phyloP scores from a whole-genome alignment of 2,329 filamentous ascomycete species.

The Metarhizium rileyi region DNA sequence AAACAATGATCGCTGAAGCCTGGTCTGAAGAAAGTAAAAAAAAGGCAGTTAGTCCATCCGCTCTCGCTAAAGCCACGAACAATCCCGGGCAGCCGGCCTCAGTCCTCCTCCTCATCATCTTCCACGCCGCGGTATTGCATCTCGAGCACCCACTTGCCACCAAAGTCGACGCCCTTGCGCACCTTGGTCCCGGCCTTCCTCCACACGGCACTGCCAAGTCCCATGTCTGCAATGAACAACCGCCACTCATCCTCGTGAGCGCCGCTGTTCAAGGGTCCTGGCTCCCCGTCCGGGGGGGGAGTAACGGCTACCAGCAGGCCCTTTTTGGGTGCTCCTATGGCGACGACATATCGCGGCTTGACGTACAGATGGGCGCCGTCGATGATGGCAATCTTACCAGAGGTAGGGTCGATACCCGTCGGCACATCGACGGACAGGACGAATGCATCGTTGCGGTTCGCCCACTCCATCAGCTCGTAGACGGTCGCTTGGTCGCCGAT shows the following conservation, averaged over 20 bases:
- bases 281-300: slow-evolving; percentile 32
- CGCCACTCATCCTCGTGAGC: slow-evolving; percentile 57
- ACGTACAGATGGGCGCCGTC: slow-evolving; percentile 76
- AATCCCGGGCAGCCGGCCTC: slow-evolving; percentile 86
- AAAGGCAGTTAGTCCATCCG: slow-evolving; percentile 35
- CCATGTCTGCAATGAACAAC: slow-evolving; percentile 78
- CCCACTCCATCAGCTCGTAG: slow-evolving; percentile 88
- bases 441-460: slow-evolving; percentile 75
- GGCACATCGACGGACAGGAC: slow-evolving; percentile 86
- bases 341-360: slow-evolving; percentile 71
- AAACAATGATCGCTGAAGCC: neutral
- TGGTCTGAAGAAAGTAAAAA: neutral
- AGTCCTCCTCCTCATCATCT: slow-evolving; percentile 15
- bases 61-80: slow-evolving; percentile 91
- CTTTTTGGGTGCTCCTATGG: slow-evolving; percentile 77
- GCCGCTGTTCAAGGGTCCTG: slow-evolving; percentile 17
- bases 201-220: slow-evolving; percentile 74
- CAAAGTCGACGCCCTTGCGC: slow-evolving; percentile 80
- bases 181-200: slow-evolving; percentile 73
- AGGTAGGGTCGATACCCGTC: slow-evolving; percentile 74
- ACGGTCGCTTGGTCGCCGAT: slow-evolving; percentile 74
- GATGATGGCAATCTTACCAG: slow-evolving; percentile 54
- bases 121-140: slow-evolving; percentile 41
- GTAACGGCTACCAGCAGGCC: slow-evolving; percentile 72
- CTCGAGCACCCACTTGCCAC: slow-evolving; percentile 73